Conservation (phyloP, 2,329 filamentous ascomycete species). For the Aspergillus melleus region DNA sequence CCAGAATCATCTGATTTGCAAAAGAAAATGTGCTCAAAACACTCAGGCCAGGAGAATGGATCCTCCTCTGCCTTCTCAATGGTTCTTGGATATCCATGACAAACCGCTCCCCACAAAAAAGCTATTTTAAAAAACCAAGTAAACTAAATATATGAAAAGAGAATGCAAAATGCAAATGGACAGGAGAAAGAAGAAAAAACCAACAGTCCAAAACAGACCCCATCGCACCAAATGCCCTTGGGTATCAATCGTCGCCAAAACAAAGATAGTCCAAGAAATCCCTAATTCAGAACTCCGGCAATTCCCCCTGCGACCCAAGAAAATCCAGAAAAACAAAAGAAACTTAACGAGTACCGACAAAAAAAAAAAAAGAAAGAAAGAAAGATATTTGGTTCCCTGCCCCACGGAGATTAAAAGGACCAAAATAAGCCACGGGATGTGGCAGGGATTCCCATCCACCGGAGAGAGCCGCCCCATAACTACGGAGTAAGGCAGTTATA, state of each 20-base stretch:
- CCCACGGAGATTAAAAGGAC: neutral
- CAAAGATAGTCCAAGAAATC: neutral
- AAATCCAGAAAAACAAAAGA: neutral
- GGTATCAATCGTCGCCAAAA: constrained; percentile 1
- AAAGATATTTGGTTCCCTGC: neutral
- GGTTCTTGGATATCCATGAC: neutral
- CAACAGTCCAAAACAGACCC: neutral
- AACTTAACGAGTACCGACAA: neutral
- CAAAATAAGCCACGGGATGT: neutral
- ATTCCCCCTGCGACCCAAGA: neutral
- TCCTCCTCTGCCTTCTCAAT: too few species aligned
- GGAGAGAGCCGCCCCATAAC: neutral
- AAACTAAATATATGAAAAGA: neutral
- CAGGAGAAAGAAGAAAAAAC: neutral
- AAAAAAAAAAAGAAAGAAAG: neutral
- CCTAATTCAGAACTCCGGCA: neutral
- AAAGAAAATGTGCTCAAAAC: neutral
- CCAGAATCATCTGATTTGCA: neutral
- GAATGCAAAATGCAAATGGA: neutral
- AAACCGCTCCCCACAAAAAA: neutral
- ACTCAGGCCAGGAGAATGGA: neutral
- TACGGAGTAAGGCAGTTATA: constrained; percentile 16
- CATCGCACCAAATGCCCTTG: neutral
- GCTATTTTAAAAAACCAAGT: neutral
- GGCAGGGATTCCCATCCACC: constrained; percentile 4